Evolutionary conservation across 441 rosid species (phyloP), one percentile per base, ranked within the genome.

Genomic region (Manihot esculenta): DNA sequence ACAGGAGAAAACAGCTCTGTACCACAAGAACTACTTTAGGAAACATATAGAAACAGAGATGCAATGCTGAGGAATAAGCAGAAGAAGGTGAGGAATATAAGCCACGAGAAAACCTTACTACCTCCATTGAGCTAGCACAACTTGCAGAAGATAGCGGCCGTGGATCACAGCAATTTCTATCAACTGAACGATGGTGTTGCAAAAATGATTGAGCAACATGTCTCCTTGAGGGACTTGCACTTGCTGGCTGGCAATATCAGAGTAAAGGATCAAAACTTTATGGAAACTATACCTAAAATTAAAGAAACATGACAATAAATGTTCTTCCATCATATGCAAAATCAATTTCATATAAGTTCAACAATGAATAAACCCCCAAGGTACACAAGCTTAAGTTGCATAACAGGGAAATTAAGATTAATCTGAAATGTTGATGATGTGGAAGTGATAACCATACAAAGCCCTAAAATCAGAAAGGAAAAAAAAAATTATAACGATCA

Each of bases 41-140:
- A 62, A n/a, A 15, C 41, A 61, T 14, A 21, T 20, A 7, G 41
- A 17, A 20, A 26, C 26, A 24, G 33, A 49, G 10, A 14, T 10
- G 24, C 7, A 27, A 55, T 55, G 18, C 14, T 51, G 47, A 1
- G 7, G 42, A 38, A 38, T 8, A 38, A 38, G 8, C 7, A 38
- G 42, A 38, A 38, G 42, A 38, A 38, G 42, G 21, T 20, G 10
- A 54, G 55, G 48, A 65, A 51, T 26, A 38, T 20, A 12, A 15
- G 11, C 8, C 17, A 17, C 27, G 50, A 65, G 66, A 30, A 51
- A 11, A 66, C 35, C 55, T 68, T 24, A 38, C 70, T 64, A 89
- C 97, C 94, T 92, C 86, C 79, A 86, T 23, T 30, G 92, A 84
- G 74, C 84, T 84, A 60, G 75, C 80, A 74, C 76, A 79, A 75